phyloP scores from a whole-genome alignment of 805 yeast genomes.

The Teunomyces panamensis region DNA sequence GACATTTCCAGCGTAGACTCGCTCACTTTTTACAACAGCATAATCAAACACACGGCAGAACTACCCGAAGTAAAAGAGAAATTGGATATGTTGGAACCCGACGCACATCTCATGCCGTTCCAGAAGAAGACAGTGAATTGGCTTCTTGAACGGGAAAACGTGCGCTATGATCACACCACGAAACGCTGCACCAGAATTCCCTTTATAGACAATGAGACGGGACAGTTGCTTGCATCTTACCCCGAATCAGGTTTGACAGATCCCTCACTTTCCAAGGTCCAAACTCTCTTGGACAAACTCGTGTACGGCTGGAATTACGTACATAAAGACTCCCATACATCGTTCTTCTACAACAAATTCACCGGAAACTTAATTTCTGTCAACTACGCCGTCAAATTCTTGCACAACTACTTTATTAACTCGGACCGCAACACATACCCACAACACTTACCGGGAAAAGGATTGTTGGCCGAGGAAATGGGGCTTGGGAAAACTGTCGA shows the following conservation, averaged over 20 bases:
- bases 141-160: conserved; percentile 53
- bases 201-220: conserved; percentile 13
- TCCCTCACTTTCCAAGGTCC: background rate
- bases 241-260: background rate
- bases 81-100: conserved; percentile 42
- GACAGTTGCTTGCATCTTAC: background rate
- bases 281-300: conserved; percentile 34
- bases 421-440: conserved; percentile 20
- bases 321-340: conserved; percentile 18
- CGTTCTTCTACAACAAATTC: conserved; percentile 44
- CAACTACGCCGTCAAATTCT: conserved; percentile 8
- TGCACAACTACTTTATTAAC: conserved; percentile 24
- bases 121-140: conserved; percentile 56
- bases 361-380: conserved; percentile 42
- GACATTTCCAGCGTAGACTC: background rate
- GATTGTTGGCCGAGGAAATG: conserved; percentile 91
- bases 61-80: conserved; percentile 16
- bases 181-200: conserved; percentile 19
- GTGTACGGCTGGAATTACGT: conserved; percentile 53
- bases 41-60: conserved; percentile 43
- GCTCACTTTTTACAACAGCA: conserved; percentile 44
- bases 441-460: conserved; percentile 48
- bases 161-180: conserved; percentile 26
- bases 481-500: conserved; percentile 96
- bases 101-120: conserved; percentile 44